Evolutionary conservation across 1,284 basidiomycete genomes (phyloP), one percentile per base, ranked within the genome.

Genomic region (Ceratorhiza oryzae-sativae): DNA sequence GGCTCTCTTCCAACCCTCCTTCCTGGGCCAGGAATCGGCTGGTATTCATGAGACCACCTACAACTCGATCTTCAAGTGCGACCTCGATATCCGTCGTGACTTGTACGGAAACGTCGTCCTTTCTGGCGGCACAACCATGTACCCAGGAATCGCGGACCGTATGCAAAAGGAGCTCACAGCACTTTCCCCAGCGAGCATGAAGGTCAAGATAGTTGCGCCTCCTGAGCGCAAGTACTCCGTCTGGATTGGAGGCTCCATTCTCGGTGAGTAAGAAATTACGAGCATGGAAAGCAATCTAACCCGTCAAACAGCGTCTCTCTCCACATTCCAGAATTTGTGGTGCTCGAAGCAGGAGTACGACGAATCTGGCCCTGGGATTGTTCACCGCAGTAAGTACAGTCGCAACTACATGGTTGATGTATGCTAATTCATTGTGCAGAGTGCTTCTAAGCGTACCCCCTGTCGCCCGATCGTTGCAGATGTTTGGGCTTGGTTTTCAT

Each of bases 241-340:
- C 83, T 98, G 96, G 96, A 98, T 98, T 79, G 96, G 97, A 88
- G 96, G 97, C 79, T 97, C 95, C 76, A 98, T 98, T 82, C 86
- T 98, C 42, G 75, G 73, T 75, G 25, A 30, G 74, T 61, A 23
- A 1, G 49, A 23, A 48, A 23, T 13, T 27, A 10, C 49, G 4
- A 12, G 25, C 20, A 23, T 10, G 3, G 20, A 1, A 25, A 27
- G 20, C 20, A 4, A 51, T 12, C 25, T 51, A 20, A 27, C 25
- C 20, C 3, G 23, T 27, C 49, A 51, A 51, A n/a, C 30, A n/a
- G 51, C 13, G 18, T 55, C 27, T 2, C 27, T 55, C 15, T 34
- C 30, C 77, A 98, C 96, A 76, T 98, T 98, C 94, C 95, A 97
- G 86, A 91, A 90, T 80, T 82, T 94, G 79, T 94, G 93, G 93